These are phyloP conservation scores for Pichiaceae sp. DNA, from an alignment of 1,139 yeast species.

Conservation along the genomic window DNA sequence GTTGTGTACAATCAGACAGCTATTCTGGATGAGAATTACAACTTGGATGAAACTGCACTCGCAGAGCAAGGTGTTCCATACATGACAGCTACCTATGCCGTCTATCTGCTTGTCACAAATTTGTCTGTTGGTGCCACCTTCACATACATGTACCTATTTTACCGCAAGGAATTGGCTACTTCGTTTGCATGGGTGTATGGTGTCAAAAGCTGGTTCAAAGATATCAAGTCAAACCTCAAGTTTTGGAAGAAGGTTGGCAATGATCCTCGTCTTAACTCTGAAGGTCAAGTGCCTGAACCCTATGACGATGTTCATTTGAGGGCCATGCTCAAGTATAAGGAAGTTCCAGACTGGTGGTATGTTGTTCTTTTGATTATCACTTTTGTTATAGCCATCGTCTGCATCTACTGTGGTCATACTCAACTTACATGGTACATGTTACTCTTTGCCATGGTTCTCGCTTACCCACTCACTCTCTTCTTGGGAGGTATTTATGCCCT, in stretches of 20 bases:
- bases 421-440: conserved; percentile 52
- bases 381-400: conserved; percentile 33
- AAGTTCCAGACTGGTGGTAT: conserved; percentile 66
- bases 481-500: conserved; percentile 49
- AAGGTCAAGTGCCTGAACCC: conserved; percentile 22
- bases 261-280: conserved; percentile 20
- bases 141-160: conserved; percentile 24
- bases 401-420: conserved; percentile 39
- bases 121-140: conserved; percentile 24
- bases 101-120: conserved; percentile 23
- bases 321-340: conserved; percentile 49
- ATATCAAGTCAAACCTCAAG: conserved; percentile 8
- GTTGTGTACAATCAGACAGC: conserved; percentile 19
- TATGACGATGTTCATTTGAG: conserved; percentile 56
- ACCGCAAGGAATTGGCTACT: conserved; percentile 21
- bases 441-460: conserved; percentile 35
- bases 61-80: conserved; percentile 21
- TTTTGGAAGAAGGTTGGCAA: conserved; percentile 12
- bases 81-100: conserved; percentile 23
- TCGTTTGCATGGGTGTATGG: conserved; percentile 17
- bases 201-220: conserved; percentile 11
- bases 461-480: conserved; percentile 42
- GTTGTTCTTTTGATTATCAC: conserved; percentile 25
- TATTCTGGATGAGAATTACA: conserved; percentile 16
- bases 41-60: conserved; percentile 15